Percentiles rank a stretch among this genome's conserved stretches.
Conservation (phyloP, 2,329 filamentous ascomycete species). For the Calonectria pauciramosa region DNA sequence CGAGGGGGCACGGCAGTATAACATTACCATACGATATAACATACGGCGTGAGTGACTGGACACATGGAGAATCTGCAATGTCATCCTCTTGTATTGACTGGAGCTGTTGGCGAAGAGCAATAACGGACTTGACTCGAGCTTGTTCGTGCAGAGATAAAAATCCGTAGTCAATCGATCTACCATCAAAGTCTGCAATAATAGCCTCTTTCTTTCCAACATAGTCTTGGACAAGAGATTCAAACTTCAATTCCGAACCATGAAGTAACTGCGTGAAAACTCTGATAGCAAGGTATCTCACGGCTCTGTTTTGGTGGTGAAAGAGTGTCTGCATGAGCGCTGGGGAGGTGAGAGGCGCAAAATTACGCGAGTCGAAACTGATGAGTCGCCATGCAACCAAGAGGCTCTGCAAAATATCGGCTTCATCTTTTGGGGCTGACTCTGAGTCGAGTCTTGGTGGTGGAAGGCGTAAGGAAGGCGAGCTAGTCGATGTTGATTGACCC, state of each 20-base stretch:
- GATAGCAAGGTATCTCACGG: constrained; percentile 84
- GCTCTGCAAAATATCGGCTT: constrained; percentile 44
- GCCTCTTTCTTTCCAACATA: constrained; percentile 73
- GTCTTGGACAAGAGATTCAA: constrained; percentile 77
- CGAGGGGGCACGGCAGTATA: constrained; percentile 75
- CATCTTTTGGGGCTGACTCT: constrained; percentile 39
- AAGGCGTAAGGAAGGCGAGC: constrained; percentile 46
- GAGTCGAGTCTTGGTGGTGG: constrained; percentile 48
- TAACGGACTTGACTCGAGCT: constrained; percentile 62
- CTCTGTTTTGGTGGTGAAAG: constrained; percentile 70
- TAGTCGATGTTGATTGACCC: constrained; percentile 30
- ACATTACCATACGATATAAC: constrained; percentile 76
- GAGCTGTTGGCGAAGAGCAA: constrained; percentile 57
- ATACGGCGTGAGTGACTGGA: constrained; percentile 68
- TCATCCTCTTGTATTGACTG: constrained; percentile 38
- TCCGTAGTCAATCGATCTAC: constrained; percentile 80
- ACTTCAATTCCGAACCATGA: constrained; percentile 82
- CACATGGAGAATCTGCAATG: constrained; percentile 23
- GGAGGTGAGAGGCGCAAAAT: constrained; percentile 75
- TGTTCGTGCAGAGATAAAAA: constrained; percentile 76
- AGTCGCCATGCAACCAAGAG: constrained; percentile 78
- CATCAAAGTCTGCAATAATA: constrained; percentile 82
- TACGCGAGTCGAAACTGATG: constrained; percentile 79
- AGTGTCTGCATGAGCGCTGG: constrained; percentile 77
- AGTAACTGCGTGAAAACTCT: constrained; percentile 85